Conservation (phyloP, 2,329 filamentous ascomycete genomes). For the Pseudogymnoascus sp. region DNA sequence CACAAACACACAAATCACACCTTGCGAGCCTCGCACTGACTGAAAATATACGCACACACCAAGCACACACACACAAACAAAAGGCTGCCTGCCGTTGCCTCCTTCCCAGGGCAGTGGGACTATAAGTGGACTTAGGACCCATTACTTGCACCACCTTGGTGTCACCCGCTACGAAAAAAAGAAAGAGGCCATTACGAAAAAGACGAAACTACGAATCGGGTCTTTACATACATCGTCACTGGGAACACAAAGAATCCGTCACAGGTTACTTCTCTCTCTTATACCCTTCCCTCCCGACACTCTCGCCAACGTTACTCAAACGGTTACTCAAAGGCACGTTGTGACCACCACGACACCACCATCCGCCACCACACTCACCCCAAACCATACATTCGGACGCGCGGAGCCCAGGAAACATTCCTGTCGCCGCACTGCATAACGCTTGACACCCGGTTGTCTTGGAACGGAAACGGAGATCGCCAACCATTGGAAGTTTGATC, state of each 20-base stretch:
- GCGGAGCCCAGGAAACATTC: neutral
- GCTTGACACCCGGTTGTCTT: neutral
- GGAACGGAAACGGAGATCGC: neutral
- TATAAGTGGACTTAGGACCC: neutral
- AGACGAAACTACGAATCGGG: neutral
- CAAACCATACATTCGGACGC: neutral
- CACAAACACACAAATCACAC: neutral
- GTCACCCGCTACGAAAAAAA: neutral
- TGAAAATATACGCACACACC: neutral
- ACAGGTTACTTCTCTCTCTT: neutral
- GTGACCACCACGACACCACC: neutral
- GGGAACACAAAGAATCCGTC: neutral
- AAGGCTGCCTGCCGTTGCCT: neutral
- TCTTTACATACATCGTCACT: neutral
- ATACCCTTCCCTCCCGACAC: neutral
- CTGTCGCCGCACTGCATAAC: neutral
- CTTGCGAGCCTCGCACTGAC: neutral
- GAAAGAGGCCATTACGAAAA: neutral
- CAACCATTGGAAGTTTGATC: neutral
- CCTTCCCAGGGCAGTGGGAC: neutral
- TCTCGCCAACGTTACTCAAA: neutral
- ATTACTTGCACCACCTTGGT: neutral
- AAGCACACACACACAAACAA: neutral
- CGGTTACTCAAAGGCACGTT: neutral
- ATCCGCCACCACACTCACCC: neutral